Evolutionary conservation across 495 filamentous ascomycete species (phyloP).

Genomic region (Annulohypoxylon nitens): DNA sequence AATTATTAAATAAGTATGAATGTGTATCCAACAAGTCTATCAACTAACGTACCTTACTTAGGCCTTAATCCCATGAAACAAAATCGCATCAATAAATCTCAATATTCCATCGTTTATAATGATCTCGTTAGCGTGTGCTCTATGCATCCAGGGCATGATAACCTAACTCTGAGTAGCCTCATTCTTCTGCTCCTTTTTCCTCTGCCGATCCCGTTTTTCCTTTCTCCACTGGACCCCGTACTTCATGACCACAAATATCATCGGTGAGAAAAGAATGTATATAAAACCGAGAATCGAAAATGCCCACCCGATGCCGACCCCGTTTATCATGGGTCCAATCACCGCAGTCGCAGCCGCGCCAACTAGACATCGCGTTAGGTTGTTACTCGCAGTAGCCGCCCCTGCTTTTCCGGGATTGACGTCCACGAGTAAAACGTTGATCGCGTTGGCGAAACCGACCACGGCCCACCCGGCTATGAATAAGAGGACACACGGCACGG

Average conservation of each 20-base stretch:
- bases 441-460: slow-evolving; percentile 63
- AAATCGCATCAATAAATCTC: background rate
- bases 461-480: slow-evolving; percentile 66
- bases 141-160: background rate
- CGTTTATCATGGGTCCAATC: slow-evolving; percentile 74
- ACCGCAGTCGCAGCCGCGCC: slow-evolving; percentile 75
- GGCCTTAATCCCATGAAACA: background rate
- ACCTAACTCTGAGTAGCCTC: slow-evolving; percentile 1
- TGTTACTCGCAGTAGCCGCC: slow-evolving; percentile 77
- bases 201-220: slow-evolving; percentile 37
- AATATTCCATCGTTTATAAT: background rate
- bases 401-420: slow-evolving; percentile 71
- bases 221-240: slow-evolving; percentile 57
- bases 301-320: slow-evolving; percentile 76
- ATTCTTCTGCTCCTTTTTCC: slow-evolving; percentile 27
- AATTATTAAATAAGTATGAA: background rate
- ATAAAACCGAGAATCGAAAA: slow-evolving; percentile 74
- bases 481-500: slow-evolving; percentile 66
- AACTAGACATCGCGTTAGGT: slow-evolving; percentile 75
- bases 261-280: slow-evolving; percentile 66
- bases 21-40: background rate
- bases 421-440: slow-evolving; percentile 73
- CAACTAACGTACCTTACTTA: background rate
- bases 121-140: background rate
- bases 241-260: slow-evolving; percentile 60